Conservation (phyloP, 2,329 filamentous ascomycete genomes). For the Fusarium mexicanum region DNA sequence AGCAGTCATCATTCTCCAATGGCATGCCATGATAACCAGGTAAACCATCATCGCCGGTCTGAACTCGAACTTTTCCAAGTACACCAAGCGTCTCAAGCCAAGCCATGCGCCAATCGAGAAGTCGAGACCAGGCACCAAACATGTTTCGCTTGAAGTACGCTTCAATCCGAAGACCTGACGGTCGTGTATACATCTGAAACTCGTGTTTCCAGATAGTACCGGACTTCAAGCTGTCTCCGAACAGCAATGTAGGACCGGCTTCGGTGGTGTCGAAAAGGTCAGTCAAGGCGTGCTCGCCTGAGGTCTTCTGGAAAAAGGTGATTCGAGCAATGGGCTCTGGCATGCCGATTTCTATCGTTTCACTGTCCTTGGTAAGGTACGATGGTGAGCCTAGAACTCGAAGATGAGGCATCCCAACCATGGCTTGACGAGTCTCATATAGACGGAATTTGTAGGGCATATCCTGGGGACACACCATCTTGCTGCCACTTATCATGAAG, state of each 20-base stretch:
- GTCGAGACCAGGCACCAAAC: rapidly evolving
- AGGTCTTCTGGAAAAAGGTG: not conserved
- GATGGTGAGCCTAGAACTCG: no score
- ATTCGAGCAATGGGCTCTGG: not conserved
- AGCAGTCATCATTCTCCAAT: not conserved
- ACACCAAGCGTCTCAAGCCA: not conserved
- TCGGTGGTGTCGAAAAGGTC: no score
- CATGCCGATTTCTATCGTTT: not conserved
- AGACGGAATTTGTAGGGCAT: not conserved
- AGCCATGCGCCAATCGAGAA: rapidly evolving
- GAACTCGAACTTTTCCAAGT: rapidly evolving
- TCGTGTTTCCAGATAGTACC: not conserved
- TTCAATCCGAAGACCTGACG: rapidly evolving
- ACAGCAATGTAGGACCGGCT: not conserved
- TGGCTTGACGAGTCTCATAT: not conserved
- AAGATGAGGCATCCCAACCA: not conserved
- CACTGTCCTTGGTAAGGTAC: no score
- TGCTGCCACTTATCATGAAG: not conserved
- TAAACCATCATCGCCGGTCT: rapidly evolving
- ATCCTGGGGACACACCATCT: not conserved
- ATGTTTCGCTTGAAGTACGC: rapidly evolving
- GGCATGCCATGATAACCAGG: not conserved
- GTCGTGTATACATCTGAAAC: not conserved
- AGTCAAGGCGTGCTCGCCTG: no score
- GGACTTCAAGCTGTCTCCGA: rapidly evolving